Evolutionary conservation across 768 basidiomycete genomes (phyloP).

Genomic region (Termitomyces sp.): DNA sequence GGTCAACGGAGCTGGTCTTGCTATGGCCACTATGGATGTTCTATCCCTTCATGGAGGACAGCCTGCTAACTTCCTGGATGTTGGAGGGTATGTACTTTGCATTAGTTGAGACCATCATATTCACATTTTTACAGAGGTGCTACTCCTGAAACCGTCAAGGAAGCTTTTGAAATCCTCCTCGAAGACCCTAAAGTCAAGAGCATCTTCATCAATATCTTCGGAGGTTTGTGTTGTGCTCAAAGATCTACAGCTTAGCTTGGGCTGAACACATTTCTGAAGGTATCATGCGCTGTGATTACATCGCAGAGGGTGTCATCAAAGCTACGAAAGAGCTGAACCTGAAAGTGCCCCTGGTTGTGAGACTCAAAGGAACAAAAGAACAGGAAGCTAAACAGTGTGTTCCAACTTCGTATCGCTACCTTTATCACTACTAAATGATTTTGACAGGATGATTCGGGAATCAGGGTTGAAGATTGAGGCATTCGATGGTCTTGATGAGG

Average conservation of each 20-base stretch:
- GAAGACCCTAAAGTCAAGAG: constrained; percentile 92
- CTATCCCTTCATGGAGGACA: constrained; percentile 92
- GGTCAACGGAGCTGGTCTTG: constrained; percentile 97
- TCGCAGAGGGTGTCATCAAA: constrained; percentile 97
- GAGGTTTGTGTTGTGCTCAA: constrained; percentile 46
- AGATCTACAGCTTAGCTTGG: background rate
- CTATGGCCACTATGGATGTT: constrained; percentile 99
- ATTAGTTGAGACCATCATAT: background rate
- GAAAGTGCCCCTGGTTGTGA: constrained; percentile 85
- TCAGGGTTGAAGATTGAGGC: constrained; percentile 93
- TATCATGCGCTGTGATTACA: constrained; percentile 99
- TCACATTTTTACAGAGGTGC: constrained; percentile 63
- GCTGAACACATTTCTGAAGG: constrained; percentile 34
- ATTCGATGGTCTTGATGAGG: constrained; percentile 91
- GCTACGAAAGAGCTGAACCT: constrained; percentile 91
- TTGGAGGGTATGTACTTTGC: constrained; percentile 70
- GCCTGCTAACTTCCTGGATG: constrained; percentile 98
- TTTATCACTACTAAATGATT: constrained; percentile 13
- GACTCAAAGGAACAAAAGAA: constrained; percentile 97
- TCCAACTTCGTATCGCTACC: background rate
- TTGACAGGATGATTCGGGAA: constrained; percentile 81
- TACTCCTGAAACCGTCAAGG: constrained; percentile 99
- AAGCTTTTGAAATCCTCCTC: constrained; percentile 95
- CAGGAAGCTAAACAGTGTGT: constrained; percentile 90
- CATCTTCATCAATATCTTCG: constrained; percentile 98